Percentiles rank a stretch among this genome's conserved stretches.
These are phyloP conservation scores for Chlorella sp. DNA, from an alignment of 139 green algal species.

Conservation along the genomic window DNA sequence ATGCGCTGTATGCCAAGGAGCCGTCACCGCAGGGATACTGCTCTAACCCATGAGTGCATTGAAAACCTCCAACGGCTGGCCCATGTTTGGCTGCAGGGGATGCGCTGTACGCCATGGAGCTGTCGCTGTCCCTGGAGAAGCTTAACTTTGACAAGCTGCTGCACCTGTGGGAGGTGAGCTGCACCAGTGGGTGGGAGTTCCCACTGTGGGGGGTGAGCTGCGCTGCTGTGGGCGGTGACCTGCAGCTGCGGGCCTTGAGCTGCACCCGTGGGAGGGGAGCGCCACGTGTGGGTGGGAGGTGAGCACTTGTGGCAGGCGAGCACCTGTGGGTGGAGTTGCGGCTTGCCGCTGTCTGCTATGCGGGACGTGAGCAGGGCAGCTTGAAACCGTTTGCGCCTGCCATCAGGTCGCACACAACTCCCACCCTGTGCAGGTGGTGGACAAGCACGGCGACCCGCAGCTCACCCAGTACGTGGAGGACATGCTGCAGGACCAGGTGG, in stretches of 20 bases:
- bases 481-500: conserved; percentile 82
- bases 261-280: background rate
- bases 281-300: background rate
- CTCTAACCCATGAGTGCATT: too few species aligned
- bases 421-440: conserved; percentile 50
- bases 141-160: conserved; percentile 91
- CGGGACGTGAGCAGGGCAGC: too few species aligned
- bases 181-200: background rate
- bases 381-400: too few species aligned
- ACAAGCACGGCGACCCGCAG: conserved; percentile 75
- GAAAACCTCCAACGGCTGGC: too few species aligned
- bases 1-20: too few species aligned
- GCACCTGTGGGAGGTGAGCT: conserved; percentile 35
- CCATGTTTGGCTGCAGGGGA: conserved; percentile 13
- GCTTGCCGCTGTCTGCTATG: too few species aligned
- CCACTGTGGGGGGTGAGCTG: background rate
- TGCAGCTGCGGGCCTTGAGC: background rate
- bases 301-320: too few species aligned
- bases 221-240: too few species aligned
- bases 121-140: conserved; percentile 94
- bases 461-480: conserved; percentile 88
- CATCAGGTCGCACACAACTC: too few species aligned
- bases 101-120: conserved; percentile 92
- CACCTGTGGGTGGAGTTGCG: too few species aligned
- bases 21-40: too few species aligned